Evolutionary conservation across 768 basidiomycete genomes (phyloP).

Genomic region (Rubroboletus pulcherrimus): DNA sequence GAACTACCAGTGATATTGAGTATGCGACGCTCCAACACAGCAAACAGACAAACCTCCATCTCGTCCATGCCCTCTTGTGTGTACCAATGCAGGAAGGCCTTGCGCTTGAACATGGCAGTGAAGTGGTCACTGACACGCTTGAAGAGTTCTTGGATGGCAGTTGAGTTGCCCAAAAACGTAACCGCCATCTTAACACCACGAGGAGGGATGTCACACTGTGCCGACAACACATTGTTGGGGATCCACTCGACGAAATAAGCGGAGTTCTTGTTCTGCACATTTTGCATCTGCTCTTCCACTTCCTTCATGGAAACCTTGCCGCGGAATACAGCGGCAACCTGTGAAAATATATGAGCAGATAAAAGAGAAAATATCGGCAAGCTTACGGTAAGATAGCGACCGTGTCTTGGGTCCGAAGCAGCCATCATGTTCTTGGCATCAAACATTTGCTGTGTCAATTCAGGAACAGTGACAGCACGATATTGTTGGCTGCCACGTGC

Average conservation of each 20-base stretch:
- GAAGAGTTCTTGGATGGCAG: slow-evolving; percentile 97
- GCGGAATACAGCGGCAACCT: slow-evolving; percentile 96
- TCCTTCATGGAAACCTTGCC: slow-evolving; percentile 99
- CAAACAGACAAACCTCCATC: slow-evolving; percentile 65
- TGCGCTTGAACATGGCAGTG: slow-evolving; percentile 98
- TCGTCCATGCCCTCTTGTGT: slow-evolving; percentile 99
- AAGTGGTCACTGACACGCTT: slow-evolving; percentile 98
- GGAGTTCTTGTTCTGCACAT: slow-evolving; percentile 95
- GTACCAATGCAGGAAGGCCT: slow-evolving; percentile 99
- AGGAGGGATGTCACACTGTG: slow-evolving; percentile 97
- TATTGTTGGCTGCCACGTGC: slow-evolving; percentile 93
- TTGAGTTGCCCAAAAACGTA: slow-evolving; percentile 97
- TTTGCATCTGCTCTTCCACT: slow-evolving; percentile 98
- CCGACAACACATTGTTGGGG: slow-evolving; percentile 96
- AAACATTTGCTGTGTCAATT: slow-evolving; percentile 99
- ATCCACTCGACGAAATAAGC: slow-evolving; percentile 99
- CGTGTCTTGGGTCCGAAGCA: slow-evolving; percentile 93
- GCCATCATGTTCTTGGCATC: slow-evolving; percentile 99
- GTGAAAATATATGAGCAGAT: background rate
- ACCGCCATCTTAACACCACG: slow-evolving; percentile 95
- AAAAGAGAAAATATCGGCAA: background rate
- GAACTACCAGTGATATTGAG: slow-evolving; percentile 46
- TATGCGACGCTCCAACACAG: background rate
- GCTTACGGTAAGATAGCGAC: slow-evolving; percentile 91
- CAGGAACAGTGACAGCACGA: slow-evolving; percentile 95